Base-by-base conservation (phyloP, 2,329 filamentous ascomycete genomes). In the Colletotrichum musae region DNA sequence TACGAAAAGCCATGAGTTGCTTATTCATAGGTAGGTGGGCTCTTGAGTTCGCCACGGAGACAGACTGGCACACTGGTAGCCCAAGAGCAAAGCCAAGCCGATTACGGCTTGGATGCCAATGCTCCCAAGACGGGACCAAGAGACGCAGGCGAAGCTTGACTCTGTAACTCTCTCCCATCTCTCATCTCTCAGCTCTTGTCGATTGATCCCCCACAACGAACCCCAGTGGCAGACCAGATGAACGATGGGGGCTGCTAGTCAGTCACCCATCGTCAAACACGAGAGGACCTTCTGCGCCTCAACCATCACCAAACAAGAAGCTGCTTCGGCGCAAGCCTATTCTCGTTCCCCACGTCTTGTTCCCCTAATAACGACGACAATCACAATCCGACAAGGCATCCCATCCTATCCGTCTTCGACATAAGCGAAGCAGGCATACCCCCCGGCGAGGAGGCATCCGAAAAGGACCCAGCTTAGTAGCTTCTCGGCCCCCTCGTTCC, bases 251-350 rank as follows among this genome's bases (percentile, higher is more conserved):
- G 2, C 6, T 13, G 15, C 18, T 24, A 24, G 21, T 50, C n/a
- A 50, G n/a, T 10, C 21, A 24, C 21, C 21, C 21, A 24, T 24
- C 21, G 18, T 15, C n/a, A 13, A 21, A 6, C 26, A 4, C n/a
- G 2, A 15, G 28, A 62, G 39, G 13, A 47, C 18, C 50, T 62
- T 62, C 21, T 56, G 48, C 36, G 32, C 9, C 16, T 39, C 26
- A n/a, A 12, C 50, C 59, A 47, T 36, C n/a, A 39, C 50, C 12
- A 36, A 62, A 47, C 7, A 54, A 62, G 59, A 54, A 62, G 39
- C 50, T 62, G 50, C 39, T 7, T 32, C 28, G 28, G 12, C 24
- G 24, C 7, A 15, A 24, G 18, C 50, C 26, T 26, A 32, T 32
- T 32, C 16, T 21, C 16, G 47, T n/a, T 50, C 21, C 47, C 28